Conservation (phyloP, 2,329 filamentous ascomycete genomes). For the Pseudogymnoascus verrucosus region DNA sequence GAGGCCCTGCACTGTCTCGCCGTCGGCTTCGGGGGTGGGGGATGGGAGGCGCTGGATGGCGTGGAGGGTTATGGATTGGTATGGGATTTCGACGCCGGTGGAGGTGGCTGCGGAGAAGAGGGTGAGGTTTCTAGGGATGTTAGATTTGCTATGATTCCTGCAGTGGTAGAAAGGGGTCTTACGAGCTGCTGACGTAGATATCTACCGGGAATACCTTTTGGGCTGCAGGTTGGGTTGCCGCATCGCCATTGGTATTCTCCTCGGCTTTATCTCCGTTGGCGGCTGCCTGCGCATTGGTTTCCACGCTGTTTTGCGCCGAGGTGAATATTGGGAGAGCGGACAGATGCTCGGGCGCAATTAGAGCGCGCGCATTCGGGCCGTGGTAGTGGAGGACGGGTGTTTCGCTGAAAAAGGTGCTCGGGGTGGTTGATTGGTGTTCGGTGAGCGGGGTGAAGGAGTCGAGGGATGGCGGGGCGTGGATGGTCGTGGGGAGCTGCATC, state of each 20-base stretch:
- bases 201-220: conserved; percentile 37
- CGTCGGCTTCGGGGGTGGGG: conserved; percentile 23
- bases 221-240: conserved; percentile 19
- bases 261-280: conserved; percentile 25
- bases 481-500: conserved; percentile 36
- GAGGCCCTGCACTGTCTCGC: conserved; percentile 36
- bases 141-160: conserved; percentile 21
- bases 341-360: conserved; percentile 47
- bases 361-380: conserved; percentile 47
- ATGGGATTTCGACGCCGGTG: conserved; percentile 61
- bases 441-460: conserved; percentile 56
- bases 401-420: conserved; percentile 60
- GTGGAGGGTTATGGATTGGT: conserved; percentile 67
- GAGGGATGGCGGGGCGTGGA: conserved; percentile 47
- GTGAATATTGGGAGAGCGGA: conserved; percentile 43
- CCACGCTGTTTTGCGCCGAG: conserved; percentile 42
- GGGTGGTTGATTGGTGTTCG: conserved; percentile 66
- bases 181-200: conserved; percentile 41
- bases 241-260: conserved; percentile 15
- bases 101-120: conserved; percentile 53
- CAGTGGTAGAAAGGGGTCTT: not conserved
- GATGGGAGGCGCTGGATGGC: conserved; percentile 54
- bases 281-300: conserved; percentile 26
- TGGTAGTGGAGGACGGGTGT: conserved; percentile 66
- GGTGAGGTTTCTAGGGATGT: conserved; percentile 42